Percentiles rank a stretch among this genome's conserved stretches.
Evolutionary conservation across 1,284 basidiomycete species (phyloP).

Genomic region (Tetrapyrgos nigripes): DNA sequence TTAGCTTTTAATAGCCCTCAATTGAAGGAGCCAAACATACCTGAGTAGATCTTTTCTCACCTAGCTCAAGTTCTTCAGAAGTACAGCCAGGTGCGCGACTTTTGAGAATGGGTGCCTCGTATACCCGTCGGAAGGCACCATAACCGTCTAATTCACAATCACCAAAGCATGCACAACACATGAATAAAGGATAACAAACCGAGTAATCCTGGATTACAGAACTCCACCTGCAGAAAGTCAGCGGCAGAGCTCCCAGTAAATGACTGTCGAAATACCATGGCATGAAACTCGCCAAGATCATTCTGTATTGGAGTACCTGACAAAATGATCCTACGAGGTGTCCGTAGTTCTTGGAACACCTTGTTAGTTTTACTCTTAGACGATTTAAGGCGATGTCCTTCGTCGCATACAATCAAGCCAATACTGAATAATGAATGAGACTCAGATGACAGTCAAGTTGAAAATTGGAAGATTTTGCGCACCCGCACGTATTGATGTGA

Average conservation of each 20-base stretch:
- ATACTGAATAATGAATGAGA: constrained; percentile 73
- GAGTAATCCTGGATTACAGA: constrained; percentile 91
- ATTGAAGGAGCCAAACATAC: constrained; percentile 42
- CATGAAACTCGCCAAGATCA: constrained; percentile 93
- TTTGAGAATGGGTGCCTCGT: constrained; percentile 90
- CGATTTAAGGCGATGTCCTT: constrained; percentile 96
- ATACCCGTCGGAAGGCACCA: constrained; percentile 77
- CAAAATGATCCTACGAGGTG: constrained; percentile 82
- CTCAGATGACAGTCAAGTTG: not conserved
- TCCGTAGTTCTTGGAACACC: constrained; percentile 85
- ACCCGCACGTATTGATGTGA: constrained; percentile 71
- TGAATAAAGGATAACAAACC: constrained; percentile 59
- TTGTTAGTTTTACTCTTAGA: constrained; percentile 90
- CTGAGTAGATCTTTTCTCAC: constrained; percentile 76
- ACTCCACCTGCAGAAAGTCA: constrained; percentile 72
- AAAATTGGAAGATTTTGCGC: constrained; percentile 28
- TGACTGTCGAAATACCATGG: constrained; percentile 72
- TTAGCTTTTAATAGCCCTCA: constrained; percentile 1
- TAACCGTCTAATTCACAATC: constrained; percentile 63
- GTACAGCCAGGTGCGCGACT: constrained; percentile 84
- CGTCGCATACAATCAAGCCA: constrained; percentile 95
- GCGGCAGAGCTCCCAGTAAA: not conserved
- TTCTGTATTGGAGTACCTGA: constrained; percentile 99
- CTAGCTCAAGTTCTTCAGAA: constrained; percentile 74
- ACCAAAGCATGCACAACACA: constrained; percentile 23